Conservation (phyloP, 768 basidiomycete species). For the Termitomyces heimii region DNA sequence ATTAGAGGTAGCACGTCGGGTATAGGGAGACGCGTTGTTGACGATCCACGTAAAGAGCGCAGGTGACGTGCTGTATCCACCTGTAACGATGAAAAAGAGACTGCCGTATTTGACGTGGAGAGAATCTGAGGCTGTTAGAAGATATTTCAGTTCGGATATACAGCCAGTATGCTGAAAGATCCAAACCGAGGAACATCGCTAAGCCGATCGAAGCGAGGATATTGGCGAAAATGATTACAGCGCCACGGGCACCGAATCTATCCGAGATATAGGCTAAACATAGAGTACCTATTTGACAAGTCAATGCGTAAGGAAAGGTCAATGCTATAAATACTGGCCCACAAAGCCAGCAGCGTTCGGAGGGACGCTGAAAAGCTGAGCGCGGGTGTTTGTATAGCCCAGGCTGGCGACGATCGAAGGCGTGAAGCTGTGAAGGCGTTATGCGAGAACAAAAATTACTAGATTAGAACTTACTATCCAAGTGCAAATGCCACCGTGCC, state of each 20-base stretch:
- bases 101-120: slow-evolving; percentile 40
- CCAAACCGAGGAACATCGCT: neutral
- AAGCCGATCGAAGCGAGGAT: neutral
- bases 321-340: neutral
- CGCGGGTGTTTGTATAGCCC: neutral
- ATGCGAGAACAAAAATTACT: neutral
- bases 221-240: neutral
- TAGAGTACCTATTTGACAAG: neutral
- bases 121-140: neutral
- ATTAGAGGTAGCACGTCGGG: slow-evolving; percentile 50
- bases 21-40: slow-evolving; percentile 54
- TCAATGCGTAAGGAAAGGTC: neutral
- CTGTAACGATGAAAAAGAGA: slow-evolving; percentile 50
- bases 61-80: slow-evolving; percentile 48
- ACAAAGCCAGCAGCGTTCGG: neutral
- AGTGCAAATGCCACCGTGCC: neutral
- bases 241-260: neutral
- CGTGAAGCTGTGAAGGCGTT: neutral
- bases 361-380: neutral
- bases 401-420: neutral
- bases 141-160: neutral
- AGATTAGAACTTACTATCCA: neutral
- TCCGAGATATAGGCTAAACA: neutral
- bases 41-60: slow-evolving; percentile 52
- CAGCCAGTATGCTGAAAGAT: too few relatives aligned